Percentiles rank a stretch among this genome's conserved stretches.
Conservation (phyloP, 805 yeast species). For the Kazachstania kunashirensis region DNA sequence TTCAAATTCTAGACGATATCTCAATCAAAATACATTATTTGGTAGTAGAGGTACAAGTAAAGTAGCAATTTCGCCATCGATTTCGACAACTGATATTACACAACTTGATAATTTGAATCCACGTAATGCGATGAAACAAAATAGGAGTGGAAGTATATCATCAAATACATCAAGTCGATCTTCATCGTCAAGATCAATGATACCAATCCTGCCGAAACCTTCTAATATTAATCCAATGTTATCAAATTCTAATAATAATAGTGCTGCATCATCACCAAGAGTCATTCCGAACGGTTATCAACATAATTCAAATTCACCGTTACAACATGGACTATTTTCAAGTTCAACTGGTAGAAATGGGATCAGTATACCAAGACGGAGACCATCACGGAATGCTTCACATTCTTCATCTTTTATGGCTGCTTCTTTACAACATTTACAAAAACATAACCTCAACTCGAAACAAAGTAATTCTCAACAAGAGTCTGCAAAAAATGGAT, state of each 20-base stretch:
- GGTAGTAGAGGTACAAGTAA: not conserved
- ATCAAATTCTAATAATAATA: conserved; percentile 9
- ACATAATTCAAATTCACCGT: conserved; percentile 12
- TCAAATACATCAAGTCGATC: conserved; percentile 25
- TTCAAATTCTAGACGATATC: not conserved
- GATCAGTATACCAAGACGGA: conserved; percentile 24
- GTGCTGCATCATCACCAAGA: conserved; percentile 27
- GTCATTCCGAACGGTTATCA: conserved; percentile 4
- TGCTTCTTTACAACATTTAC: conserved; percentile 23
- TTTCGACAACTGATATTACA: conserved; percentile 1
- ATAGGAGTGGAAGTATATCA: conserved; percentile 27
- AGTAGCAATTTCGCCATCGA: not conserved
- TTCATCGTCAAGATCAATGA: conserved; percentile 26
- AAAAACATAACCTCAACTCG: conserved; percentile 7
- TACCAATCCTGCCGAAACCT: conserved; percentile 30
- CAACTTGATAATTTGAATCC: not conserved
- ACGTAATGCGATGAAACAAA: conserved; percentile 5
- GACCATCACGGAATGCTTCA: conserved; percentile 24
- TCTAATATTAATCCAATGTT: conserved; percentile 1
- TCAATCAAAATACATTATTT: not conserved
- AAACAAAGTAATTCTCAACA: not conserved
- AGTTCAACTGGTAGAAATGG: conserved; percentile 21
- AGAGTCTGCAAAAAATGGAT: too few species aligned
- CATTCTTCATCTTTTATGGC: conserved; percentile 25
- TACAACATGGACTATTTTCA: conserved; percentile 16